A percentile compares a stretch with the other conserved stretches of the same genome.
phyloP scores from a whole-genome alignment of 148 eudicot genomes.

The Silene uniflora region DNA sequence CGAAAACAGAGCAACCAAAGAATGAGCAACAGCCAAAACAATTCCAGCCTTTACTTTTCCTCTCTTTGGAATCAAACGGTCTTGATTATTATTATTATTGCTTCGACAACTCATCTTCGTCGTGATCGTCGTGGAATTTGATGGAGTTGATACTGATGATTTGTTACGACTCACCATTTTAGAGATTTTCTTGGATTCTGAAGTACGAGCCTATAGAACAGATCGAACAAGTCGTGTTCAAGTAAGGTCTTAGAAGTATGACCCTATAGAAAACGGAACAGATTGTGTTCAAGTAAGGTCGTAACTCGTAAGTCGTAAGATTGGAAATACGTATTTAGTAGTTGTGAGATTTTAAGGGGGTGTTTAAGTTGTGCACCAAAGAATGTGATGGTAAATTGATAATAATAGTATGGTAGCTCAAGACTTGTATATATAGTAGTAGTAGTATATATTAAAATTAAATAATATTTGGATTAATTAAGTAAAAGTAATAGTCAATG shows the following conservation, averaged over 20 bases:
- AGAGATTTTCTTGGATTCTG: too few relatives aligned
- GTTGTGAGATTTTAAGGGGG: too few relatives aligned
- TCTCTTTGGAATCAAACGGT: slow-evolving; percentile 46
- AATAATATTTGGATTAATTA: too few relatives aligned
- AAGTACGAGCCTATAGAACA: background rate
- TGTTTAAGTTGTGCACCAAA: background rate
- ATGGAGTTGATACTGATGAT: background rate
- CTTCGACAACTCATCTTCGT: slow-evolving; percentile 18
- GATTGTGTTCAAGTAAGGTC: background rate
- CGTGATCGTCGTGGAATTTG: slow-evolving; percentile 3
- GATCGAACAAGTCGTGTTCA: background rate
- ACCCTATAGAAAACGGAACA: background rate
- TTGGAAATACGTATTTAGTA: too few relatives aligned
- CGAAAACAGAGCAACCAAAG: slow-evolving; percentile 46
- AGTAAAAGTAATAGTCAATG: too few relatives aligned
- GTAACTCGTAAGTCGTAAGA: too few relatives aligned
- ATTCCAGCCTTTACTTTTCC: slow-evolving; percentile 54
- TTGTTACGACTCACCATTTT: background rate
- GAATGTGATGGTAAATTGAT: too few relatives aligned
- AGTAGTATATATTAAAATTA: too few relatives aligned
- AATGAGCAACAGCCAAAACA: slow-evolving; percentile 40
- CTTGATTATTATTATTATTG: slow-evolving; percentile 6
- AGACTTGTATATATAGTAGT: background rate
- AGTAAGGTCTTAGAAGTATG: background rate
- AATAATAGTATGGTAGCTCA: background rate